These are phyloP conservation scores for Candida glucosophila DNA, from an alignment of 1,139 yeast species.

Conservation along the genomic window DNA sequence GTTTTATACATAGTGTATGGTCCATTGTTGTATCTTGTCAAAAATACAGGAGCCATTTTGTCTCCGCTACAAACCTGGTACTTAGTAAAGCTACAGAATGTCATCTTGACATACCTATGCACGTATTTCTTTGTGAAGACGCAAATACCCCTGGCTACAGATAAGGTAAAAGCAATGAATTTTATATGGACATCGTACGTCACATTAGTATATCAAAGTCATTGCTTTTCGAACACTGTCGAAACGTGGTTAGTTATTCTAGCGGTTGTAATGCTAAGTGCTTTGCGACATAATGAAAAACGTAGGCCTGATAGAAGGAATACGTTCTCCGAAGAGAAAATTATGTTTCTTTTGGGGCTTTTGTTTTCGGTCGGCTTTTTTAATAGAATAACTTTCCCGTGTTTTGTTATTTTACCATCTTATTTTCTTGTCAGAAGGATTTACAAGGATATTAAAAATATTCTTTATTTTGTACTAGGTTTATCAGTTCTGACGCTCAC, in stretches of 20 bases:
- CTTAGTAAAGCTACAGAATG: conserved; percentile 49
- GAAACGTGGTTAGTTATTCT: conserved; percentile 69
- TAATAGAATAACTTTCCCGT: conserved; percentile 77
- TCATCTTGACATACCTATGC: conserved; percentile 49
- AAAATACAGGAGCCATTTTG: conserved; percentile 13
- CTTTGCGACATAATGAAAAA: conserved; percentile 43
- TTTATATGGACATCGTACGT: conserved; percentile 73
- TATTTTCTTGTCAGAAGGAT: conserved; percentile 28
- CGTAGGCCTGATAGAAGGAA: neutral
- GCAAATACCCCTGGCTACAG: too few species aligned
- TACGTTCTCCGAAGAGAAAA: conserved; percentile 5
- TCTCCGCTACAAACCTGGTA: conserved; percentile 46
- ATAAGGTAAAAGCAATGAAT: neutral
- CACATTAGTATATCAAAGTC: conserved; percentile 74
- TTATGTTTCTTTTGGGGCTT: conserved; percentile 38
- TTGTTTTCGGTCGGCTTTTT: conserved; percentile 62
- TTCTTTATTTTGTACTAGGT: conserved; percentile 17
- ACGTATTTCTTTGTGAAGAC: neutral
- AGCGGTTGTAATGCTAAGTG: too few species aligned
- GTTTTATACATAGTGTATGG: conserved; percentile 66
- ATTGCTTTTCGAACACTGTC: conserved; percentile 78
- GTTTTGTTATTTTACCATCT: conserved; percentile 60
- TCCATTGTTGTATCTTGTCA: conserved; percentile 42
- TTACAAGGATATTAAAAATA: conserved; percentile 19
- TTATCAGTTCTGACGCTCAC: conserved; percentile 22